phyloP scores from a whole-genome alignment of 306 rosid genomes.

The Castanea sativa region DNA sequence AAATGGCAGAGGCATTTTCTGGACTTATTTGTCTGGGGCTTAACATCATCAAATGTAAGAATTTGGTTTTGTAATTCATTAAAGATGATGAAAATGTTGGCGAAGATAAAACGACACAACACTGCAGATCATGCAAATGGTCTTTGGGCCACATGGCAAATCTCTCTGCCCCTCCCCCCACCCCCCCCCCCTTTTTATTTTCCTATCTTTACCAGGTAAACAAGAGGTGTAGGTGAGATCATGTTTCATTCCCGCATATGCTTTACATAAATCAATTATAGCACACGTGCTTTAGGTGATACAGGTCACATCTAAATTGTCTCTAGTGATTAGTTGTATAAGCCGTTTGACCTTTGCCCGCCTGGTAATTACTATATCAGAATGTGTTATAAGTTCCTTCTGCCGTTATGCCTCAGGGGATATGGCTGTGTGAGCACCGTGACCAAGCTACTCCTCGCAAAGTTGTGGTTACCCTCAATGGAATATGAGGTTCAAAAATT shows the following conservation, averaged over 20 bases:
- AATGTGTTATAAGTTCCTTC: background rate
- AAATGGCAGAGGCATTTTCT: background rate
- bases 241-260: background rate
- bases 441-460: constrained; percentile 66
- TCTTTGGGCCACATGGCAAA: background rate
- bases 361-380: background rate
- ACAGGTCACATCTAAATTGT: background rate
- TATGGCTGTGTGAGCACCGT: constrained; percentile 95
- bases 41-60: background rate
- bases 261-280: background rate
- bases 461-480: constrained; percentile 78
- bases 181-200: background rate
- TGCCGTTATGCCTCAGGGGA: constrained; percentile 57
- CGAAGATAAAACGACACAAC: background rate
- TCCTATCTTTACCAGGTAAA: background rate
- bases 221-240: background rate
- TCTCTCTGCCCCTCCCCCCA: background rate
- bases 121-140: background rate
- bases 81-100: too few relatives aligned
- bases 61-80: background rate
- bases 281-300: background rate
- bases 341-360: constrained; percentile 13
- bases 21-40: background rate
- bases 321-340: background rate
- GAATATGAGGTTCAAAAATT: constrained; percentile 42